phyloP scores from a whole-genome alignment of 768 basidiomycete species.

The Termitomyces bulborhizus region DNA sequence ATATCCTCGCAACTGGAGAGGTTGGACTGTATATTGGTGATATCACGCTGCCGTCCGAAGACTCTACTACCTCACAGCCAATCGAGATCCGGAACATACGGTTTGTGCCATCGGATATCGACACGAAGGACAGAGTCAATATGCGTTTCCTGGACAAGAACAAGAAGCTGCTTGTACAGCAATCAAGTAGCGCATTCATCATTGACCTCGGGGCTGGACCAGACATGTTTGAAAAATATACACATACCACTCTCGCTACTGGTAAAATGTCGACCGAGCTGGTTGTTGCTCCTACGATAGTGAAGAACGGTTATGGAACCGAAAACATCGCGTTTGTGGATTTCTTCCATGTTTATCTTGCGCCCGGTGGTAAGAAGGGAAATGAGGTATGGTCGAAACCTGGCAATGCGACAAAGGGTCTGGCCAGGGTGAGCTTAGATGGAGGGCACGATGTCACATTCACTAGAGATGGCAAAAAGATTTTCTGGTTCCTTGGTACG shows the following conservation, averaged over 20 bases:
- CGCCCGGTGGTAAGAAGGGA: conserved; percentile 31
- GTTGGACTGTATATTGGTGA: conserved; percentile 62
- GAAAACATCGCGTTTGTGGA: conserved; percentile 59
- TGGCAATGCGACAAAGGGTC: conserved; percentile 53
- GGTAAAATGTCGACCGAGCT: conserved; percentile 58
- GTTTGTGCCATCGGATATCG: conserved; percentile 47
- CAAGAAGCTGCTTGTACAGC: conserved; percentile 54
- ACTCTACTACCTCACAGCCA: conserved; percentile 15
- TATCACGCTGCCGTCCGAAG: conserved; percentile 38
- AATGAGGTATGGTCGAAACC: conserved; percentile 65
- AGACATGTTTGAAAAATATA: conserved; percentile 41
- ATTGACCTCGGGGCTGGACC: conserved; percentile 44
- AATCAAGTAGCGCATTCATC: conserved; percentile 39
- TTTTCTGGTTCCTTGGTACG: conserved; percentile 74
- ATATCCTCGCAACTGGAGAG: conserved; percentile 58
- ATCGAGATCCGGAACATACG: conserved; percentile 42
- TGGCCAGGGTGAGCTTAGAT: conserved; percentile 61
- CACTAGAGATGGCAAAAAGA: conserved; percentile 53
- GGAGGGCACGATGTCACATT: conserved; percentile 68
- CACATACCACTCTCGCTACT: conserved; percentile 40
- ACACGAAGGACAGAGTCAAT: conserved; percentile 35
- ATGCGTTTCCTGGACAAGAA: conserved; percentile 52
- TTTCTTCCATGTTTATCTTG: conserved; percentile 61
- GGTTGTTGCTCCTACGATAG: conserved; percentile 29
- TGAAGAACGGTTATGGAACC: conserved; percentile 18